Evolutionary conservation across 129 eudicot species (phyloP), one percentile per base, ranked within the genome.

Genomic region (Artemisia argyi): DNA sequence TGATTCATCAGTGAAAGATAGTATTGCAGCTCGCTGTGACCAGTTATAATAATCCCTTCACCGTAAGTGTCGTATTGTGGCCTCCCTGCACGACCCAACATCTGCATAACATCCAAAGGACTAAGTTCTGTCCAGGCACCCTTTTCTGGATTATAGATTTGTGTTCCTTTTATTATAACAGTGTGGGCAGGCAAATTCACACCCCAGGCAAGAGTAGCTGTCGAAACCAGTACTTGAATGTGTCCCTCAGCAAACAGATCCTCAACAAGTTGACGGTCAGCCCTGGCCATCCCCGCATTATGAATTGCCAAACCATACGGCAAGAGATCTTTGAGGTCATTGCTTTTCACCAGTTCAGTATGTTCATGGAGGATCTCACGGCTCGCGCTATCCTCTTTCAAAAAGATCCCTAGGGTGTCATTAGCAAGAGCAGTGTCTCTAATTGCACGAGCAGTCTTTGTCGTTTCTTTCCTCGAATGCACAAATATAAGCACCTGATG

Each of bases 61-160:
- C 99, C 99, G 15, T 84, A 83, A 47, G 99, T 85, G 46, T 94
- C 99, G 71, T 83, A 90, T 55, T 94, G 99, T 3, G 99, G 99
- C 79, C 99, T 84, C 49, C 99, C 99, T 42, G 99, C 99, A 79
- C 99, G 96, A 49, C 99, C 97, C 79, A 94, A 77, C 99, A 94
- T 94, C 82, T 94, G 99, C 97, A 90, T 94, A 47, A 94, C 99
- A 84, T 90, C 99, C 65, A 90, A 79, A 53, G 98, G 93, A 71
- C 99, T 90, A 49, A 93, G 77, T 72, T 93, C 98, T 15, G 98
- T 90, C 98, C 98, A 93, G 56, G 91, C 92, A 16, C 99, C 97
- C 63, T 90, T 94, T 59, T 94, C 99, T n/a, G 97, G 97, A 78
- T 88, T 88, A 72, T 94, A 94, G 35, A 94, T 85, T 76, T 94